Conservation (phyloP, 495 filamentous ascomycete species). For the Hyaloscypha variabilis region DNA sequence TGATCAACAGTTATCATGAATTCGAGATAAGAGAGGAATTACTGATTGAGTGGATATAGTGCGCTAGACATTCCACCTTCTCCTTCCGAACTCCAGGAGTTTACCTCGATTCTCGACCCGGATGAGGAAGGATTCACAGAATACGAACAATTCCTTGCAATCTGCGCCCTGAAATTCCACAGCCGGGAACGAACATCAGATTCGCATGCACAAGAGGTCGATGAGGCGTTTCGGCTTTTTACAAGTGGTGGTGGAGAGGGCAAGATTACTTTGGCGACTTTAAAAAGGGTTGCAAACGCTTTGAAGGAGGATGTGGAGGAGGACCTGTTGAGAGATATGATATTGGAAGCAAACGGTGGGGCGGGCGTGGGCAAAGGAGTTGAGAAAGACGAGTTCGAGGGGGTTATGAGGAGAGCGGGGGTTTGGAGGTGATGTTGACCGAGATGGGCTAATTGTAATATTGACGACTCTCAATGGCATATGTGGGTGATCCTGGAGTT, state of each 20-base stretch:
- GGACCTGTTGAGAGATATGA: constrained; percentile 85
- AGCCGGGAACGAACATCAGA: constrained; percentile 51
- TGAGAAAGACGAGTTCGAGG: constrained; percentile 76
- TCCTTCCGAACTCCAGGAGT: constrained; percentile 67
- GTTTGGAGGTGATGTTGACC: constrained; percentile 47
- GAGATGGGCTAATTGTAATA: neutral
- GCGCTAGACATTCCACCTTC: constrained; percentile 74
- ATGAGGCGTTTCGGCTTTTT: constrained; percentile 81
- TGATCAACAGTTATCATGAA: no score
- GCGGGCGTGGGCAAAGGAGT: constrained; percentile 73
- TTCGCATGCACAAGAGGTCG: constrained; percentile 61
- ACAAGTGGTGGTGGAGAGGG: constrained; percentile 44
- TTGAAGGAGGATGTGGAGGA: constrained; percentile 83
- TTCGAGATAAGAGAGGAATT: neutral
- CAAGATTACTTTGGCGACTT: constrained; percentile 72
- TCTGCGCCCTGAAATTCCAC: constrained; percentile 83
- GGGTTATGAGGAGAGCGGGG: constrained; percentile 82
- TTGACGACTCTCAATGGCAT: neutral
- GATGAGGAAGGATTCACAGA: constrained; percentile 74
- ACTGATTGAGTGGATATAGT: constrained; percentile 40
- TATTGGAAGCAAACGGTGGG: constrained; percentile 87
- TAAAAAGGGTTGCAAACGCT: constrained; percentile 78
- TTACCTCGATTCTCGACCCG: constrained; percentile 79
- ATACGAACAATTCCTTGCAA: constrained; percentile 77
- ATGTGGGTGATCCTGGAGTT: neutral